Base-by-base conservation (phyloP, 2,329 filamentous ascomycete genomes). In the Metarhizium album region DNA sequence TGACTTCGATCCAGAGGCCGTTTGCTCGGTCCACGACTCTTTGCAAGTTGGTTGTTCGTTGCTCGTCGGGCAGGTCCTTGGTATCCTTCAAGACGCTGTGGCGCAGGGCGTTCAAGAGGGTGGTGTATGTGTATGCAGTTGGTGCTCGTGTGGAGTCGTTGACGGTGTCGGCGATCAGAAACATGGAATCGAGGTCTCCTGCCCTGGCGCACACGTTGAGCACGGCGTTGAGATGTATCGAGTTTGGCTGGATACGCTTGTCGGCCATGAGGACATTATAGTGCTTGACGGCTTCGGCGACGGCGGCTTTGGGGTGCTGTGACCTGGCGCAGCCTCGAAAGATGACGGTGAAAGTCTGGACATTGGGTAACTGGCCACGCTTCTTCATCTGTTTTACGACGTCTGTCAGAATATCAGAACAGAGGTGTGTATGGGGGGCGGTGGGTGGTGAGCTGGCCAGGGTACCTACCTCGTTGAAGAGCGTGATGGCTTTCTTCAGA, bases 171-270 rank as follows among this genome's bases (percentile, higher is more conserved):
- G 84, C 80, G 55, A 96, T 76, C 50, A 78, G 77, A 74, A 93
- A 95, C 58, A 97, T 70, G 16, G 83, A 79, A 57, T 95, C 89
- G 65, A 95, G 75, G 62, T 96, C 84, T 13, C 74, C 66, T 3
- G 86, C 84, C 52, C 80, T 76, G 46, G 84, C 79, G 64, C 90
- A 97, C 8, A 93, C 86, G 52, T 83, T 82, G 43, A 98, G 72
- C n/a, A 90, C 80, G 9, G 90, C 87, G 64, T 98, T 98, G 55
- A 87, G 82, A 62, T 97, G 93, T 51, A 88, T 86, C 35, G 84
- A 85, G 57, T 83, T 87, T 16, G 87, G 85, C 56, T 82, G 75
- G 47, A 94, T 73, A 7, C 75, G 73, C 1, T 78, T 81, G 35
- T 80, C 75, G 4, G 74, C 75, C 38, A 76, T 74, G 70, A 97